Evolutionary conservation across 805 yeast genomes (phyloP), one percentile per base, ranked within the genome.

Genomic region (Saturnispora mendoncae): DNA sequence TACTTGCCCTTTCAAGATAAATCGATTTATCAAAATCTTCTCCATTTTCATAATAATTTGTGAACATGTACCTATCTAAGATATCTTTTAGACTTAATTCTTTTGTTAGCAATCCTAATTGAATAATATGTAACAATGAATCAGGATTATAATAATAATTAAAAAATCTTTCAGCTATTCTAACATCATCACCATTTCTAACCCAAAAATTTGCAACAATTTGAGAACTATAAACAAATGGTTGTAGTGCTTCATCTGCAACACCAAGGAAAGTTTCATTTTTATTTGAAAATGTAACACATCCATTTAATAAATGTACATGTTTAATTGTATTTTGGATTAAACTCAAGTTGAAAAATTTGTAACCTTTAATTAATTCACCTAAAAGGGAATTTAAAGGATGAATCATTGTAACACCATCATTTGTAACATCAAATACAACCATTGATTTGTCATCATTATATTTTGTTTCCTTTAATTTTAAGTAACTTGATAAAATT

Each of bases 141-240:
- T 60, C 59, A 4, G 46, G 38, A 23, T 58, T 50, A 37, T 51
- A 59, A 15, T 43, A 39, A 1, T 42, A 36, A 18, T 50, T 44
- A 36, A 51, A 47, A 14, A 49, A 51, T 8, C 37, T 40, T 6
- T 44, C 51, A 33, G 60, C 60, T 25, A 50, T 38, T 9, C 42
- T n/a, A 1, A 54, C 57, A 14, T 48, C 66, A 39, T 64, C 53
- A 17, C 92, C 92, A 52, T 82, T 82, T 60, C 90, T 70, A 2
- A 82, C 71, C 92, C 92, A 82, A 46, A 73, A 75, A 1, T 83
- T 83, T 2, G 72, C 62, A 26, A 69, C 70, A 3, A 80, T 72
- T 51, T 82, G 90, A 3, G 78, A 61, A 15, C 73, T 68, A 24
- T 80, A 61, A 1, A 79, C 86, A 25, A 78, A 62, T 13, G 80